A percentile compares a stretch with the other conserved stretches of the same genome.
phyloP scores from a whole-genome alignment of 805 yeast genomes.

The Groenewaldozyma tartarivorans region DNA sequence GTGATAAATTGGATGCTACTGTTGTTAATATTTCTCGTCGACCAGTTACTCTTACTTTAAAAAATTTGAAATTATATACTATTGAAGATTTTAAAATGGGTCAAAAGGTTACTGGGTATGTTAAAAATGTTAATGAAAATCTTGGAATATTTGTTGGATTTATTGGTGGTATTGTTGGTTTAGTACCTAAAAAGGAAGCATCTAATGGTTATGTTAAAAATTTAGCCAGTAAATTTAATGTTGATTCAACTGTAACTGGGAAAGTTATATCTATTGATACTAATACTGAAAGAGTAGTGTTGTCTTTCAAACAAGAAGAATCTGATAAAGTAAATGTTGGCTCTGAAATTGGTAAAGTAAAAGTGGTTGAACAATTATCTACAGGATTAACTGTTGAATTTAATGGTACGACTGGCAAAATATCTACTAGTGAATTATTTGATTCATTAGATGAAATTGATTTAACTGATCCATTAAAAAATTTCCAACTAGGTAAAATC shows the following conservation, averaged over 20 bases:
- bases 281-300: slow-evolving; percentile 58
- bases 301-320: slow-evolving; percentile 39
- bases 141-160: slow-evolving; percentile 79
- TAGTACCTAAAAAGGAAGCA: slow-evolving; percentile 54
- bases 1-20: slow-evolving; percentile 46
- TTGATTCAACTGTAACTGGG: slow-evolving; percentile 64
- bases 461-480: slow-evolving; percentile 43
- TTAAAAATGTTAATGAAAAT: slow-evolving; percentile 59
- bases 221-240: slow-evolving; percentile 43
- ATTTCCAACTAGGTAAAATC: slow-evolving; percentile 48
- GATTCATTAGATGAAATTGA: slow-evolving; percentile 45
- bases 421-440: slow-evolving; percentile 66
- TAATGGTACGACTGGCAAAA: slow-evolving; percentile 60
- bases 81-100: slow-evolving; percentile 32
- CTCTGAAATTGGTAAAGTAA: slow-evolving; percentile 55
- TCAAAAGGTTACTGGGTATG: slow-evolving; percentile 55
- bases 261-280: slow-evolving; percentile 60
- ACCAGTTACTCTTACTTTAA: slow-evolving; percentile 53
- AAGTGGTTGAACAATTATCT: slow-evolving; percentile 52
- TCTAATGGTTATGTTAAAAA: slow-evolving; percentile 48
- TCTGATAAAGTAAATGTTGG: slow-evolving; percentile 52
- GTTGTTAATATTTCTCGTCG: slow-evolving; percentile 56
- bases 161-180: slow-evolving; percentile 71
- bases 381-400: slow-evolving; percentile 68
- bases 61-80: slow-evolving; percentile 44